Conservation (phyloP, 768 basidiomycete species). For the Collybiopsis confluens region DNA sequence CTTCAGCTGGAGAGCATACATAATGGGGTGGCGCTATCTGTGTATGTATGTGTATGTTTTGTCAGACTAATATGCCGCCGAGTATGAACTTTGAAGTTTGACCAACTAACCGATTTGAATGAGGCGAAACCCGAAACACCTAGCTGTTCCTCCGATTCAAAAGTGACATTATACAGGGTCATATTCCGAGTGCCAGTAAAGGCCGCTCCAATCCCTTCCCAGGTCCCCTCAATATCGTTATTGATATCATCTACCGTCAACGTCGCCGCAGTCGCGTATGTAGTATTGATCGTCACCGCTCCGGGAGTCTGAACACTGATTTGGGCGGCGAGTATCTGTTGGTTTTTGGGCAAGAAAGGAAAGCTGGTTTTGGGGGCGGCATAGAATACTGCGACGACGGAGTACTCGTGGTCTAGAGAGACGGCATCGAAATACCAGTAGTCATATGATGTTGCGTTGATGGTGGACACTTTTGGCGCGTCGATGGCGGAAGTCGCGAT, state of each 20-base stretch:
- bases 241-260: not conserved
- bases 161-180: constrained; percentile 3
- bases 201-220: constrained; percentile 11
- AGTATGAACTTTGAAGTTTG: no score
- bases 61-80: no score
- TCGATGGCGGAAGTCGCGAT: constrained; percentile 2
- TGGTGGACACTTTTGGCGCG: constrained; percentile 8
- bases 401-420: constrained; percentile 10
- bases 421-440: constrained; percentile 21
- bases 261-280: constrained; percentile 4
- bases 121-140: constrained; percentile 10
- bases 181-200: not conserved
- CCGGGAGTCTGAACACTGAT: constrained; percentile 7
- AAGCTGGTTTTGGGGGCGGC: constrained; percentile 9
- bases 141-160: constrained; percentile 7
- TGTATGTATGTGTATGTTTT: no score
- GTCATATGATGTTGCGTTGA: constrained; percentile 13
- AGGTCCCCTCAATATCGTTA: constrained; percentile 1
- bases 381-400: constrained; percentile 14
- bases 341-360: not conserved
- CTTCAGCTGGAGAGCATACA: constrained; percentile 7
- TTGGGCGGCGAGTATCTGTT: not conserved
- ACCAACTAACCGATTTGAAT: constrained; percentile 1
- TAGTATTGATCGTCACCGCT: not conserved
- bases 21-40: constrained; percentile 11